Evolutionary conservation across 2,329 filamentous ascomycete species (phyloP), one percentile per base, ranked within the genome.

Genomic region (Pleurostoma richardsiae): DNA sequence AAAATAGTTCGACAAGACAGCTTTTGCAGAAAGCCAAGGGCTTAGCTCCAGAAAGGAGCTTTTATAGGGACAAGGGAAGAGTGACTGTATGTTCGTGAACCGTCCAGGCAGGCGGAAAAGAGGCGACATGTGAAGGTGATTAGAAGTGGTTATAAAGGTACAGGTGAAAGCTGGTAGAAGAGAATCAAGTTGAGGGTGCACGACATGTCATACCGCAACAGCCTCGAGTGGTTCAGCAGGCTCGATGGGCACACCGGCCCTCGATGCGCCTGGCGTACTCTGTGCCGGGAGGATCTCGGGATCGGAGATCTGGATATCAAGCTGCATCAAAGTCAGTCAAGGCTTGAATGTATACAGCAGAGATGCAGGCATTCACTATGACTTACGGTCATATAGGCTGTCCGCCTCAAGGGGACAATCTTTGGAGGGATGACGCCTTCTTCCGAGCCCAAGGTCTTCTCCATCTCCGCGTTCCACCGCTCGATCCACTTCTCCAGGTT

Each of bases 301-400:
- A 61, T 91, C 86, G 4, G 86, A 83, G 48, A 91, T 88, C 67
- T 90, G 86, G 42, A 91, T 88, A 56, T 91, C 87, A 56, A 91
- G 76, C 85, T 88, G 48, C 26, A 41, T 8, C 44, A 19, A 29
- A n/a, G 33, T 68, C 49, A 67, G 60, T 43, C 49, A 29, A 29
- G 30, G 30, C 7, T 10, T 42, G n/a, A 42, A 5, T 26, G 10
- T 27, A 31, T 36, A 43, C n/a, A 19, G 10, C n/a, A 19, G 29
- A 10, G 30, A 31, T 10, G 27, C n/a, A 27, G 42, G n/a, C 41
- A 52, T 31, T 10, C 29, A 45, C 27, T 29, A 30, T 29, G 40
- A 65, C 82, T 69, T 68, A 88, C 85, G 55, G 78, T 90, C 83
- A 96, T 85, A 65, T 96, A 96, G 1, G 88, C 92, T 38, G 91